A percentile compares a stretch with the other conserved stretches of the same genome.
These are phyloP conservation scores for Aegilops speltoides DNA, from an alignment of 176 grass and related monocot genomes.

Conservation along the genomic window DNA sequence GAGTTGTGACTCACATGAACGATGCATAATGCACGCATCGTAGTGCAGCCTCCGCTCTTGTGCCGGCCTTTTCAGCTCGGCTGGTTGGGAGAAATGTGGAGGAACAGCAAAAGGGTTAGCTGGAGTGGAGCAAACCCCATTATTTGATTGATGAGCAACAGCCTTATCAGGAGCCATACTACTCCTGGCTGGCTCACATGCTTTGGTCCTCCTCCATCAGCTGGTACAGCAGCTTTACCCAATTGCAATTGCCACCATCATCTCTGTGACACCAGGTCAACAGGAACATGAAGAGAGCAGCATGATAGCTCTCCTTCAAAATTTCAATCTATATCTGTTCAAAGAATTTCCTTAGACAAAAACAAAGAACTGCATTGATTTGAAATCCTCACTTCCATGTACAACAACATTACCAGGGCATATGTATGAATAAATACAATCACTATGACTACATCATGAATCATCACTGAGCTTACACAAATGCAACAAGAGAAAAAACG, in stretches of 20 bases:
- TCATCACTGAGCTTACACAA: slow-evolving; percentile 28
- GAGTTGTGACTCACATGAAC: slow-evolving; percentile 13
- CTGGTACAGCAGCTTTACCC: not conserved
- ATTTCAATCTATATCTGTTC: not conserved
- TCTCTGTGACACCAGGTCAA: slow-evolving; percentile 23
- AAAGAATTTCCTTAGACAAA: not conserved
- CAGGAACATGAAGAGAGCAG: slow-evolving; percentile 4
- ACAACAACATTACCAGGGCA: slow-evolving; percentile 18
- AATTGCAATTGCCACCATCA: not conserved
- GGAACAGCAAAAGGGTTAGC: not conserved
- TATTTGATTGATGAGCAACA: slow-evolving; percentile 11
- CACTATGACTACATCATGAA: slow-evolving; percentile 17
- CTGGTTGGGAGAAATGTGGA: not conserved
- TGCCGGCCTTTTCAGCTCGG: not conserved
- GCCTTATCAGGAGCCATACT: slow-evolving; percentile 12
- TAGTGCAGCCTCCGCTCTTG: not conserved
- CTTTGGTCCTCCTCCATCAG: not conserved
- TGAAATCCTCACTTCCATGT: not conserved
- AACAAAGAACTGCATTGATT: not conserved
- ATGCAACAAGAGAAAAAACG: slow-evolving; percentile 23
- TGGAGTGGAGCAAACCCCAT: slow-evolving; percentile 18
- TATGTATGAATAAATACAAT: slow-evolving; percentile 34
- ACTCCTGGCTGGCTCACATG: not conserved
- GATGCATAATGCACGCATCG: not conserved
- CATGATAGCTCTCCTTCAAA: not conserved